Evolutionary conservation across 352 stramenopile genomes (phyloP).

Genomic region (Globisporangium cystogenes): DNA sequence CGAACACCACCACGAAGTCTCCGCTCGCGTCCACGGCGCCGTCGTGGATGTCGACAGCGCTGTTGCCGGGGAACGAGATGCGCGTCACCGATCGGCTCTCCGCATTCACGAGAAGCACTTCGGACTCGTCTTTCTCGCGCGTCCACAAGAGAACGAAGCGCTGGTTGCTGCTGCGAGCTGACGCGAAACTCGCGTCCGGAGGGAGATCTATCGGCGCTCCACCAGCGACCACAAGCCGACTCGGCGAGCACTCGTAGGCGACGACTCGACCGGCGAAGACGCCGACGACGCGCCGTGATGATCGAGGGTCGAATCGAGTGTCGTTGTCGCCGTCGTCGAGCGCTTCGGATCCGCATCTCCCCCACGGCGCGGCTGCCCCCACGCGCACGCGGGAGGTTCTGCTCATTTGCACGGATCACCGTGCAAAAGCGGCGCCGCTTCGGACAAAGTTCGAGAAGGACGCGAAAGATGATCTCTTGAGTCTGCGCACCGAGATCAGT

Average conservation of each 20-base stretch:
- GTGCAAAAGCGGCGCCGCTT: no score
- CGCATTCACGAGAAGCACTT: neutral
- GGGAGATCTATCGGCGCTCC: neutral
- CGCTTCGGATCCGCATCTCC: neutral
- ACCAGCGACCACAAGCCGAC: neutral
- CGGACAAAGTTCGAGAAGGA: no score
- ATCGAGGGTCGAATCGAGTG: neutral
- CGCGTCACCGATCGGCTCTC: neutral
- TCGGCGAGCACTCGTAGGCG: neutral
- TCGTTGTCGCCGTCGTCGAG: neutral
- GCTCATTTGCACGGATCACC: no score
- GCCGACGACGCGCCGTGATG: neutral
- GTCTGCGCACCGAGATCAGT: no score
- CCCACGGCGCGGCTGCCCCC: neutral
- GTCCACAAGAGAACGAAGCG: constrained; percentile 7
- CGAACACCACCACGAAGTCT: constrained; percentile 1
- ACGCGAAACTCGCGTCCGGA: neutral
- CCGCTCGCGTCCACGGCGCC: constrained; percentile 1
- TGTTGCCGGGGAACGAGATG: neutral
- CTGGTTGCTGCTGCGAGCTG: neutral
- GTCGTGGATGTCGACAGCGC: neutral
- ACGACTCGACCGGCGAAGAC: constrained; percentile 3
- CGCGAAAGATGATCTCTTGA: no score
- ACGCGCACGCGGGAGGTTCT: neutral
- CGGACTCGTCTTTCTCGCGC: neutral